Evolutionary conservation across 805 yeast species (phyloP).

Genomic region (Ogataea haglerorum): DNA sequence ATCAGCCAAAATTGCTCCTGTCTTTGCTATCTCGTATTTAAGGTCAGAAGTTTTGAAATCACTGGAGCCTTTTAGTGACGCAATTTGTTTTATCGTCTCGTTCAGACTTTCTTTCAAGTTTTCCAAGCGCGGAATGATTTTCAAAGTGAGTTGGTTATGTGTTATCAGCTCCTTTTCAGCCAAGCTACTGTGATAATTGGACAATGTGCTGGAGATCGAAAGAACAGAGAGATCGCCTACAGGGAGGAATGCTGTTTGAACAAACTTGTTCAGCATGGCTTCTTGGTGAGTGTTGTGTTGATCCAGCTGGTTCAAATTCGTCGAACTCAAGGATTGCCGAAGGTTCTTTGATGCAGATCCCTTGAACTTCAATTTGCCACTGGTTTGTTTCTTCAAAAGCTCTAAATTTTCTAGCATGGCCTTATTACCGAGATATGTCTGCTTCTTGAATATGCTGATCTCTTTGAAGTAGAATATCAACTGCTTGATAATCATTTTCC

Average conservation of each 20-base stretch:
- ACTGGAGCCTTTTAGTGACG: slow-evolving; percentile 42
- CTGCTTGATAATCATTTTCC: slow-evolving; percentile 54
- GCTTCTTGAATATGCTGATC: slow-evolving; percentile 48
- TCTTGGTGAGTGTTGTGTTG: slow-evolving; percentile 16
- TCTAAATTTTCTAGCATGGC: slow-evolving; percentile 46
- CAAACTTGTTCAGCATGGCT: slow-evolving; percentile 37
- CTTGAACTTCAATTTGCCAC: slow-evolving; percentile 29
- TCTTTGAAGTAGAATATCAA: slow-evolving; percentile 50
- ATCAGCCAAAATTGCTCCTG: slow-evolving; percentile 53
- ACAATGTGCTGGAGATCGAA: slow-evolving; percentile 32
- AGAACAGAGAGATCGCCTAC: slow-evolving; percentile 37
- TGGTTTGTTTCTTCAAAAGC: slow-evolving; percentile 28
- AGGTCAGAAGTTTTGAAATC: slow-evolving; percentile 60
- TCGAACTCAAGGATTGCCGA: slow-evolving; percentile 22
- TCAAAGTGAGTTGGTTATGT: slow-evolving; percentile 45
- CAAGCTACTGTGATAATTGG: slow-evolving; percentile 29
- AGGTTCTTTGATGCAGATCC: slow-evolving; percentile 20
- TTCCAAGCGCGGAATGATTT: slow-evolving; percentile 52
- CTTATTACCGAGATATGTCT: slow-evolving; percentile 42
- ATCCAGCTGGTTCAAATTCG: slow-evolving; percentile 22
- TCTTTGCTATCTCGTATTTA: slow-evolving; percentile 56
- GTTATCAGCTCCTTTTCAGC: slow-evolving; percentile 48
- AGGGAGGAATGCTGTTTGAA: slow-evolving; percentile 45
- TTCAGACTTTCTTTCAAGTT: slow-evolving; percentile 52
- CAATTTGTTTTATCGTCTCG: slow-evolving; percentile 52